Evolutionary conservation across 495 filamentous ascomycete species (phyloP), one percentile per base, ranked within the genome.

Genomic region (Tuber calosporum): DNA sequence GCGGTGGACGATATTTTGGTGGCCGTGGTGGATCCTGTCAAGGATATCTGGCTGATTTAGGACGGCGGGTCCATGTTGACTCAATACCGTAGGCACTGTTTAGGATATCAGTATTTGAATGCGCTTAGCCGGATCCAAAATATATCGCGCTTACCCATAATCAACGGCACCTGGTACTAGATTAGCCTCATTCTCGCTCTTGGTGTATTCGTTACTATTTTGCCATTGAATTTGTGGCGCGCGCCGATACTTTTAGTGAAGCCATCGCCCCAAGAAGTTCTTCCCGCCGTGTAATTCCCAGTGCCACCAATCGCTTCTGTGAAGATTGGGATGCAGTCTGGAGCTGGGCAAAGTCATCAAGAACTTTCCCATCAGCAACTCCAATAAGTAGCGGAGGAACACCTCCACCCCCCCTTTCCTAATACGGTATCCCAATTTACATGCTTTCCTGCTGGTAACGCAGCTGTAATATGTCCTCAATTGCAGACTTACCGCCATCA

Each of bases 371-470:
- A 8, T 83, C 43, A 20, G 83, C 72, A 26, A 73, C 79, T 39
- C 81, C 76, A 9, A 82, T 77, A 68, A 81, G 71, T 11, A 82
- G 77, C 1, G 74, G 73, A 19, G 82, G 69, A 13, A 82, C 82
- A 2, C 84, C 84, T 17, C 72, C 62, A 8, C 82, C 83, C 20
- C 41, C 71, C 39, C n/a, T n/a, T 62, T 70, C 8, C 84, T 83
- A 73, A 86, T 85, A n/a, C n/a, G n/a, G n/a, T n/a, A 42, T 83
- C 72, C 84, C 83, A 85, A 22, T 82, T 79, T 4, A 86, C 85
- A 30, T 83, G 77, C 72, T 85, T 85, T 85, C 2, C 84, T 84
- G 34, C 78, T 71, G 19, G 79, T 78, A 0, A 83, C 71, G n/a
- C 82, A 81, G 38, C 83, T 76, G 41, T 82, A 82, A 82, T 9